phyloP scores from a whole-genome alignment of 164 flowering plant species.

The Kalanchoe fedtschenkoi region DNA sequence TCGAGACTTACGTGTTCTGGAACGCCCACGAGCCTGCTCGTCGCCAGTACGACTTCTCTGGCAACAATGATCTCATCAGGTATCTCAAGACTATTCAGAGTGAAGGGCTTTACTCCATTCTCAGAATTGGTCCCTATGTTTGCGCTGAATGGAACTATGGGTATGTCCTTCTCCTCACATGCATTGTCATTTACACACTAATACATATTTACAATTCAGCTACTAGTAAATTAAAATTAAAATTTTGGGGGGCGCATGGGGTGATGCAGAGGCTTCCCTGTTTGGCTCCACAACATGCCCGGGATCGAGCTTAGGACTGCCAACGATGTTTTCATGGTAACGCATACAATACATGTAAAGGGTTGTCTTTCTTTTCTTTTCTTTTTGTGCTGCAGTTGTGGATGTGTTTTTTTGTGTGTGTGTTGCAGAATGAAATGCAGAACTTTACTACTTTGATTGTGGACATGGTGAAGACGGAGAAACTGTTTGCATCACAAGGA shows the following conservation, averaged over 20 bases:
- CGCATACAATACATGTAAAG: too few species aligned
- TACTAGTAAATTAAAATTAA: too few species aligned
- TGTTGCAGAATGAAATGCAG: constrained; percentile 39
- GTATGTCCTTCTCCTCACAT: too few species aligned
- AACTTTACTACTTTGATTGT: constrained; percentile 42
- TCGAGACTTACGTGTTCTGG: constrained; percentile 56
- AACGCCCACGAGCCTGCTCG: constrained; percentile 42
- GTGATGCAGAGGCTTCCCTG: constrained; percentile 45
- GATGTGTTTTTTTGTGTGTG: too few species aligned
- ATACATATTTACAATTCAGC: neutral
- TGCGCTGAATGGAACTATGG: constrained; percentile 87
- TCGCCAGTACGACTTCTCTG: constrained; percentile 50
- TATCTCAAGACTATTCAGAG: constrained; percentile 47
- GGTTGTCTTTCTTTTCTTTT: too few species aligned
- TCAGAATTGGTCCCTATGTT: constrained; percentile 67
- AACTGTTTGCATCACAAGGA: constrained; percentile 51
- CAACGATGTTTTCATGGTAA: constrained; percentile 35
- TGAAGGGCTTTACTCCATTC: constrained; percentile 46
- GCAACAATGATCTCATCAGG: constrained; percentile 42
- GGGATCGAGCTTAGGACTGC: constrained; percentile 32
- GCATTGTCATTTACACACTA: too few species aligned
- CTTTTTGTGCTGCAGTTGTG: neutral
- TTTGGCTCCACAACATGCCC: constrained; percentile 49
- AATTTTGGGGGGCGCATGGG: too few species aligned
- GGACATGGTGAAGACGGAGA: constrained; percentile 34